These are phyloP conservation scores for Hypoxylon rickii DNA, from an alignment of 495 filamentous ascomycete genomes.

Conservation along the genomic window DNA sequence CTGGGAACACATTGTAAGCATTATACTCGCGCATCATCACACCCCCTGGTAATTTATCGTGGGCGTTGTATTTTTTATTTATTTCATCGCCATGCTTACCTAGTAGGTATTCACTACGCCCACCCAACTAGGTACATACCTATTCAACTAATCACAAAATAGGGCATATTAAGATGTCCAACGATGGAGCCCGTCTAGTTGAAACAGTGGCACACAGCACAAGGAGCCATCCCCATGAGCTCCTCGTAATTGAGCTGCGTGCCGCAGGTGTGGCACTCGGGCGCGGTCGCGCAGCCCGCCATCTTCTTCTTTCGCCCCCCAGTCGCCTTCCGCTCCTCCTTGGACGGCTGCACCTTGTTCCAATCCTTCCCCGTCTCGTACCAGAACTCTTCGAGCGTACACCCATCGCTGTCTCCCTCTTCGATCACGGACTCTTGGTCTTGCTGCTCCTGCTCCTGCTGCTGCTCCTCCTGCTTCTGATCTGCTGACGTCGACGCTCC, in stretches of 20 bases:
- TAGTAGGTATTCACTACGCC: too few relatives aligned
- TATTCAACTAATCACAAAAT: not conserved
- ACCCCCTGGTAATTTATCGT: too few relatives aligned
- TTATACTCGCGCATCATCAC: too few relatives aligned
- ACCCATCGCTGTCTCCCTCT: not conserved
- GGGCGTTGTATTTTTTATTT: too few relatives aligned
- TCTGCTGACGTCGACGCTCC: not conserved
- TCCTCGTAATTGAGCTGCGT: not conserved
- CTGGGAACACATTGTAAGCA: too few relatives aligned
- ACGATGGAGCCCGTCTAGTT: too few relatives aligned
- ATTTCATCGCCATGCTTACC: too few relatives aligned
- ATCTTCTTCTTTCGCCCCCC: not conserved
- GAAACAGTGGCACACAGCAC: slow-evolving; percentile 11
- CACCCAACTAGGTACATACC: not conserved
- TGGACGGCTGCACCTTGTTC: slow-evolving; percentile 1
- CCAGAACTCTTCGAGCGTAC: slow-evolving; percentile 17
- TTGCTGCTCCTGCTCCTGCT: not conserved
- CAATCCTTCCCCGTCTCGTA: slow-evolving; percentile 3
- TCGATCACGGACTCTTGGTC: not conserved
- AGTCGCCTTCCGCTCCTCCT: not conserved
- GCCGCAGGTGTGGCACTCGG: slow-evolving; percentile 19
- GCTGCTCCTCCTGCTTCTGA: not conserved
- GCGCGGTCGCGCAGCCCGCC: slow-evolving; percentile 4
- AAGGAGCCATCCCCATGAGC: not conserved
- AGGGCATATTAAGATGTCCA: too few relatives aligned